Evolutionary conservation across 768 basidiomycete genomes (phyloP), one percentile per base, ranked within the genome.

Genomic region (Pleurotus eryngii): DNA sequence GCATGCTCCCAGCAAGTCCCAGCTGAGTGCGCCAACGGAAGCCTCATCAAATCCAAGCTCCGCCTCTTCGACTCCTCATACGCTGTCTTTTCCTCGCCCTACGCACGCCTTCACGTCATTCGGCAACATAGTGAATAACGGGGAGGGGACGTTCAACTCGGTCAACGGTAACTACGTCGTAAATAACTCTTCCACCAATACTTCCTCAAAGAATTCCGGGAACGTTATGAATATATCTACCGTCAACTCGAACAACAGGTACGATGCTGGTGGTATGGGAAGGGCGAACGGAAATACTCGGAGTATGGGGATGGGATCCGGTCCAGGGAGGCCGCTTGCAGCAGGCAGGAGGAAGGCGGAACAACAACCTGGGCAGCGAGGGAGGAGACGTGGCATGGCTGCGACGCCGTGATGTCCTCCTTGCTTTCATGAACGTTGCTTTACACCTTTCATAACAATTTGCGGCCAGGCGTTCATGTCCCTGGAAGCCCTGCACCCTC

Each of bases 151-250:
- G 3, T 17, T 57, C 24, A 57, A 48, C 22, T 48, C 61, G 20
- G 12, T 58, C 57, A 50, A 35, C 22, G 17, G 59, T 51, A 26
- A 56, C 55, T 22, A 55, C 4, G 40, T 26, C 53, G 37, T 27
- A 22, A 56, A 14, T 5, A 57, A 64, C 60, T 58, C 58, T 8
- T 59, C 61, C 30, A 57, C 47, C 27, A 63, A 60, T 39, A 40
- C 61, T 11, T 57, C 61, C 37, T 60, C 56, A 24, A 63, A 59
- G 5, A 61, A 65, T 38, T 57, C 59, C 7, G 67, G 64, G 4
- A 64, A 65, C 56, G 59, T 63, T 8, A 65, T 57, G 20, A 65
- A 53, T 4, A 66, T 64, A 27, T 61, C 49, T 24, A 63, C 61
- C 15, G 57, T 56, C 15, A 59, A 63, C 53, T 65, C 67, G 15